A percentile compares a stretch with the other conserved stretches of the same genome.
Evolutionary conservation across 306 rosid genomes (phyloP).

Genomic region (Pyrus pyrifolia): DNA sequence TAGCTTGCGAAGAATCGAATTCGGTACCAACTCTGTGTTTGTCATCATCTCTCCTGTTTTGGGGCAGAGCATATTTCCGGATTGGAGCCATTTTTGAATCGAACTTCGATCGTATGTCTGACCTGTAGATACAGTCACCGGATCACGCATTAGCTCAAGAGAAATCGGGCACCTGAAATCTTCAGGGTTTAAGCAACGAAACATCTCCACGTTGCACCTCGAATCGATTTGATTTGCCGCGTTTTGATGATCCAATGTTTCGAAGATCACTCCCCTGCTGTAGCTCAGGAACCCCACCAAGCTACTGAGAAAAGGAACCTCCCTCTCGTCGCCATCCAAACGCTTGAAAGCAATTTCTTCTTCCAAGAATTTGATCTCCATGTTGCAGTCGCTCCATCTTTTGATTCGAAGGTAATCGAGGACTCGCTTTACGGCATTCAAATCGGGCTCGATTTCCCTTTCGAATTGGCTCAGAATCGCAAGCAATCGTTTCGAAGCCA

Average conservation of each 20-base stretch:
- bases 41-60: conserved; percentile 71
- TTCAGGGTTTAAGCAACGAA: conserved; percentile 37
- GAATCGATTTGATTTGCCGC: conserved; percentile 8
- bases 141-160: conserved; percentile 69
- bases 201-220: conserved; percentile 24
- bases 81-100: conserved; percentile 68
- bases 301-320: conserved; percentile 40
- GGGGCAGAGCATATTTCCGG: conserved; percentile 65
- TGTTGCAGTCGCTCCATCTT: conserved; percentile 52
- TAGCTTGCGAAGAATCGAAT: conserved; percentile 40
- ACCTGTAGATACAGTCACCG: conserved; percentile 82
- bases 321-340: conserved; percentile 23
- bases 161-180: conserved; percentile 88
- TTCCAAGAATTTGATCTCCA: conserved; percentile 55
- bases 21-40: conserved; percentile 53
- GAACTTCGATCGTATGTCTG: conserved; percentile 82
- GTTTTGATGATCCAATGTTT: conserved; percentile 28
- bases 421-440: conserved; percentile 13
- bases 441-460: conserved; percentile 47
- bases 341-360: conserved; percentile 30
- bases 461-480: conserved; percentile 38
- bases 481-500: conserved; percentile 8
- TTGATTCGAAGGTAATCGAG: conserved; percentile 43
- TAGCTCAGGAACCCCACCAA: conserved; percentile 56
- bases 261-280: conserved; percentile 57